phyloP scores from a whole-genome alignment of 345 rosid species.

The Brassica juncea region DNA sequence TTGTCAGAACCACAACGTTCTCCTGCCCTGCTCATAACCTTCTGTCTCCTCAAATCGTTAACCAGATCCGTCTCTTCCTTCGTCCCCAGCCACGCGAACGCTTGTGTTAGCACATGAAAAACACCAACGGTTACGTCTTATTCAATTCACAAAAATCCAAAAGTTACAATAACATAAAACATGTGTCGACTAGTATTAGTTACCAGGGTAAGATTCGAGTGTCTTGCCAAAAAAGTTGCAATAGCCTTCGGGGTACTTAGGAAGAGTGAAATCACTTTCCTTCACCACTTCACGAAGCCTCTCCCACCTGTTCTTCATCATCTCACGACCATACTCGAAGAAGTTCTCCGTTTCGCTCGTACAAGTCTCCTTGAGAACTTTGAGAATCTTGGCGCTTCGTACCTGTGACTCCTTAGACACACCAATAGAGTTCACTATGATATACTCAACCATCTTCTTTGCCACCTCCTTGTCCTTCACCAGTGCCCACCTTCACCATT shows the following conservation, averaged over 20 bases:
- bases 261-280: constrained; percentile 49
- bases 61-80: constrained; percentile 53
- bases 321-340: constrained; percentile 50
- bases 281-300: constrained; percentile 56
- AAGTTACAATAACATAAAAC: constrained; percentile 1
- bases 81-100: constrained; percentile 82
- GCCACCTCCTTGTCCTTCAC: constrained; percentile 75
- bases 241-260: constrained; percentile 51
- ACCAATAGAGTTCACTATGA: constrained; percentile 62
- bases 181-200: constrained; percentile 25
- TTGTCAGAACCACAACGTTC: constrained; percentile 56
- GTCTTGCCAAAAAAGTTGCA: constrained; percentile 61
- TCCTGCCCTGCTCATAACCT: constrained; percentile 64
- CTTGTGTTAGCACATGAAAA: constrained; percentile 43
- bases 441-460: constrained; percentile 61
- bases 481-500: constrained; percentile 66
- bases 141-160: constrained; percentile 15
- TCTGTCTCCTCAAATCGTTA: constrained; percentile 47
- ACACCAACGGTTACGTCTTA: constrained; percentile 28
- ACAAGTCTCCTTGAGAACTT: constrained; percentile 48
- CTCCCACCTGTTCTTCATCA: constrained; percentile 71
- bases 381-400: constrained; percentile 76
- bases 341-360: constrained; percentile 47
- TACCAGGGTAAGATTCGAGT: constrained; percentile 67
- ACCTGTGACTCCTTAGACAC: constrained; percentile 86